Base-by-base conservation (phyloP, 805 yeast genomes). In the Candida quercuum region DNA sequence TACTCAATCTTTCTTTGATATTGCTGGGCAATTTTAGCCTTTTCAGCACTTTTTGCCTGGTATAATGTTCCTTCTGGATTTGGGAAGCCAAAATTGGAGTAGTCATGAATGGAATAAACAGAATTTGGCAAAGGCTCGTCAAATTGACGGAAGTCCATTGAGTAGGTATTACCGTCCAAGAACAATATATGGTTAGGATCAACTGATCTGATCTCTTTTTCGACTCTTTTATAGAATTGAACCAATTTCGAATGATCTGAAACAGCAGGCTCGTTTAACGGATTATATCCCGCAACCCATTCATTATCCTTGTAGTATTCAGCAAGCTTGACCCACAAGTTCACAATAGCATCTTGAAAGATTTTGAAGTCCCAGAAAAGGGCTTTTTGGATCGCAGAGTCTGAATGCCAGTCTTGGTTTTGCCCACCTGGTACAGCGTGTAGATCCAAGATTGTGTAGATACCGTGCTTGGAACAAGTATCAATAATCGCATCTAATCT, bases 251-350 rank as follows among this genome's bases (percentile, higher is more conserved):
- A 34, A 42, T 70, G 74, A 35, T 68, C 63, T 3, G 67, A 46
- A 26, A 63, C 67, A 3, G 75, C 72, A 4, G 78, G 78, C 51
- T 72, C 78, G 51, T 72, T 72, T 52, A 72, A 56, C 16, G 75
- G 70, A 32, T 72, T 72, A 53, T 70, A 72, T n/a, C 78, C 78
- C 5, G 77, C 77, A 38, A 72, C 63, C 71, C 71, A 70, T 15
- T 56, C 49, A 48, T 72, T 71, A 38, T 63, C 69, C 43, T 59
- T 63, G 50, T 72, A 72, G 51, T 69, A 63, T 32, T 55, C 52
- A 7, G 77, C 77, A 26, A 72, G 49, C 36, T 61, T 59, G 6
- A 40, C 48, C 77, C 77, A 72, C 33, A 72, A 57, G 46, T 69
- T 59, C 33, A 69, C 57, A 17, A 68, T 57, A 10, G 63, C 60